A percentile compares a stretch with the other conserved stretches of the same genome.
These are phyloP conservation scores for Teratosphaeriaceae sp. DNA, from an alignment of 2,329 filamentous ascomycete species.

Conservation along the genomic window DNA sequence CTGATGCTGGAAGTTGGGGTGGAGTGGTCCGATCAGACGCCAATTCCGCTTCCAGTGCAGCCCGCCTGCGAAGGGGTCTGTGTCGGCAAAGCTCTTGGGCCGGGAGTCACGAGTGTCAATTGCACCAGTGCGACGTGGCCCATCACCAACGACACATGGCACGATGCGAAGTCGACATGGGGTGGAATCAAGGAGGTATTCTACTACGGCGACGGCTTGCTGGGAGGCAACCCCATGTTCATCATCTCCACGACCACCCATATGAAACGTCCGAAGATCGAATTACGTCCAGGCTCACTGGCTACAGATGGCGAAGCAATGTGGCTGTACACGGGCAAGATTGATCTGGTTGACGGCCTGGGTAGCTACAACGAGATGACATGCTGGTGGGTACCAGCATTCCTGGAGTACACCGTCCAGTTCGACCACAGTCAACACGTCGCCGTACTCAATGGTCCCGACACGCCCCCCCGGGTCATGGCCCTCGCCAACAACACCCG, in stretches of 20 bases:
- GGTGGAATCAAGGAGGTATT: neutral
- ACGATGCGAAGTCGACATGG: constrained; percentile 1
- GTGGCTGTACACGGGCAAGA: neutral
- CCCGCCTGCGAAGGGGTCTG: constrained; percentile 3
- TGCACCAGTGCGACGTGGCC: neutral
- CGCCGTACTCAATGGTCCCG: neutral
- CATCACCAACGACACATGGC: neutral
- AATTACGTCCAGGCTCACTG: neutral
- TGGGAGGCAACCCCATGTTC: neutral
- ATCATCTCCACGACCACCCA: no score
- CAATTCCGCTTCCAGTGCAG: constrained; percentile 1
- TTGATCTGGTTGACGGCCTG: neutral
- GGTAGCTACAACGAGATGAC: constrained; percentile 5
- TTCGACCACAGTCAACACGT: constrained; percentile 5
- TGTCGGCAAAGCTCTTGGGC: neutral
- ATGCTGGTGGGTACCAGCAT: constrained; percentile 9
- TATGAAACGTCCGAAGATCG: no score
- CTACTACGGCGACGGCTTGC: neutral
- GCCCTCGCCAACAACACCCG: neutral
- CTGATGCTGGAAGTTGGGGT: no score
- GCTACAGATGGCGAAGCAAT: neutral
- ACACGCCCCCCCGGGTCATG: neutral
- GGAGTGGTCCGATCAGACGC: no score
- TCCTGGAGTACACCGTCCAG: constrained; percentile 12
- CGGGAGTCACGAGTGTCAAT: neutral